These are phyloP conservation scores for Fennellomyces sp. DNA, from an alignment of 371 early-diverging fungal genomes.

Conservation along the genomic window DNA sequence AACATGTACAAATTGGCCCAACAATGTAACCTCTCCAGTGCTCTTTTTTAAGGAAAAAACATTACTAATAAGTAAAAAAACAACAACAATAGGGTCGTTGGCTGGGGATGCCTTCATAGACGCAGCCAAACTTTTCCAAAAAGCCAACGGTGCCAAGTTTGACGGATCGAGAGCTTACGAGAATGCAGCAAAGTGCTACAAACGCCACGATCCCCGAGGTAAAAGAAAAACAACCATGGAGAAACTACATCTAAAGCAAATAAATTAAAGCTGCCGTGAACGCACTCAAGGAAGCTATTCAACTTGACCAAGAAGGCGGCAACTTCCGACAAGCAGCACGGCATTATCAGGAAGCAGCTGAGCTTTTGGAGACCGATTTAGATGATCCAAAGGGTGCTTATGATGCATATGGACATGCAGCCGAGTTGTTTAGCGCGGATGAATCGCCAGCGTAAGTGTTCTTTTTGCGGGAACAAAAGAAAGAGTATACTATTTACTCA, in stretches of 20 bases:
- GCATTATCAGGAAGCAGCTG: constrained; percentile 92
- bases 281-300: constrained; percentile 76
- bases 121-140: constrained; percentile 66
- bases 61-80: background rate
- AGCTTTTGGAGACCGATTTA: constrained; percentile 87
- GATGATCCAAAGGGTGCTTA: constrained; percentile 79
- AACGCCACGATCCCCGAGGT: constrained; percentile 84
- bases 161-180: constrained; percentile 68
- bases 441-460: constrained; percentile 84
- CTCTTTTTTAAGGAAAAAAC: no score
- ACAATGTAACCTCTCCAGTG: constrained; percentile 65
- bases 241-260: background rate
- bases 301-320: constrained; percentile 81
- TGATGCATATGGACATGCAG: constrained; percentile 86
- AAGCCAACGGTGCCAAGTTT: constrained; percentile 72
- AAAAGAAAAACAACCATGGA: background rate
- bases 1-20: constrained; percentile 91
- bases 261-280: constrained; percentile 71
- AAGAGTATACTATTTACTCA: background rate
- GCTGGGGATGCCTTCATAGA: constrained; percentile 91
- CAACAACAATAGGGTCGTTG: constrained; percentile 70
- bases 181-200: constrained; percentile 89
- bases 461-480: background rate
- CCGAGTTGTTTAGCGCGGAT: constrained; percentile 90
- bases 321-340: constrained; percentile 91